phyloP scores from a whole-genome alignment of 2,329 filamentous ascomycete genomes.

The Microcyclospora pomicola region DNA sequence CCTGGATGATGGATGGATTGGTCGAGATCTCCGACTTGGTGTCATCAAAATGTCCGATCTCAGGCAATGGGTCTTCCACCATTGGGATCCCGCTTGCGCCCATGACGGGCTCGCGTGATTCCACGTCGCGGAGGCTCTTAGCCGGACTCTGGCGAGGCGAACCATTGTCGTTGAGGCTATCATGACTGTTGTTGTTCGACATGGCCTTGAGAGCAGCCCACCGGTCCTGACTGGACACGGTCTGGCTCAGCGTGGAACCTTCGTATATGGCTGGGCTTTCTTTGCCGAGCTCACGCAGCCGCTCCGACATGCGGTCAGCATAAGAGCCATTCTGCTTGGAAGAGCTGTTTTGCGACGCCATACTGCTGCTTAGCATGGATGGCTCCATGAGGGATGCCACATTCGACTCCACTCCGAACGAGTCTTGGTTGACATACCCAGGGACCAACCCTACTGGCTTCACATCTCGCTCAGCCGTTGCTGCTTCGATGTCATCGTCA shows the following conservation, averaged over 20 bases:
- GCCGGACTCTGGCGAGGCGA: slow-evolving; percentile 40
- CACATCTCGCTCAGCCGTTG: slow-evolving; percentile 55
- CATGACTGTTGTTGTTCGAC: slow-evolving; percentile 7
- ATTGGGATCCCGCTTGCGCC: slow-evolving; percentile 57
- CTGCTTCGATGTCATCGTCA: slow-evolving; percentile 40
- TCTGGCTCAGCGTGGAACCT: slow-evolving; percentile 19
- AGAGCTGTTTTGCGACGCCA: slow-evolving; percentile 12
- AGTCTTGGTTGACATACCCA: slow-evolving; percentile 54
- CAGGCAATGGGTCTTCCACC: slow-evolving; percentile 57
- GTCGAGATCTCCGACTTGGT: slow-evolving; percentile 56
- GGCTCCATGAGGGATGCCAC: slow-evolving; percentile 84
- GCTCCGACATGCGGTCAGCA: slow-evolving; percentile 16
- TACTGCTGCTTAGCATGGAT: slow-evolving; percentile 48
- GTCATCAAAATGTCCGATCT: slow-evolving; percentile 53
- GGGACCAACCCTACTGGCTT: slow-evolving; percentile 55
- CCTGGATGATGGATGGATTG: slow-evolving; percentile 72
- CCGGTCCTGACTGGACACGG: slow-evolving; percentile 18
- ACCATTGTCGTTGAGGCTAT: slow-evolving; percentile 9
- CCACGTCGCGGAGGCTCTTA: slow-evolving; percentile 9
- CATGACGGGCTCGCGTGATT: slow-evolving; percentile 37
- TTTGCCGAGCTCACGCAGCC: slow-evolving; percentile 12
- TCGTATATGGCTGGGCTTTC: slow-evolving; percentile 16
- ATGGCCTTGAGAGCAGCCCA: slow-evolving; percentile 26
- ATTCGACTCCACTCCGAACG: slow-evolving; percentile 66
- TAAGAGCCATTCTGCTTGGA: slow-evolving; percentile 14